These are phyloP conservation scores for Trifolium dubium DNA, from an alignment of 306 rosid genomes.

Conservation along the genomic window DNA sequence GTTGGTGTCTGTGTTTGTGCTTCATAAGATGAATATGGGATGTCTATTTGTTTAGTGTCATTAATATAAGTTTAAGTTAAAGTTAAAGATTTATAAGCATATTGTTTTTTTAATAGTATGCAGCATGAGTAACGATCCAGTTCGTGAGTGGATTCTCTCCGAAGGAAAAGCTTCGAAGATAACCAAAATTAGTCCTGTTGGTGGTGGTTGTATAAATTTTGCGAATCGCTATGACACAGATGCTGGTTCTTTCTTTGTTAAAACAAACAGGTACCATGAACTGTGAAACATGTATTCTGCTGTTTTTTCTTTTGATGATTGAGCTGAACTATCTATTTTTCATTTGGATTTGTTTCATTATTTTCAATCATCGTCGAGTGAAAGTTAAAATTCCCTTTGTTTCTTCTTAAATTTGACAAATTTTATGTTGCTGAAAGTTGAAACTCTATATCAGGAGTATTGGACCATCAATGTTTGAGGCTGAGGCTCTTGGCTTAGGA, in stretches of 20 bases:
- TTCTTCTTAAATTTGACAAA: constrained; percentile 7
- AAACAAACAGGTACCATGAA: constrained; percentile 77
- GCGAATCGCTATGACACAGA: constrained; percentile 86
- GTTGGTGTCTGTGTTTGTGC: neutral
- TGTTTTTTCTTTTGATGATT: constrained; percentile 12
- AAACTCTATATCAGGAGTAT: constrained; percentile 75
- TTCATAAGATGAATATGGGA: neutral
- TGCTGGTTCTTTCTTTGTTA: constrained; percentile 84
- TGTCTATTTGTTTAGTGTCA: constrained; percentile 18
- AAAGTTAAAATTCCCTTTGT: constrained; percentile 12
- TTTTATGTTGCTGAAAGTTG: constrained; percentile 37
- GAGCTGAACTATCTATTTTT: constrained; percentile 5
- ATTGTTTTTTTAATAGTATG: constrained; percentile 56
- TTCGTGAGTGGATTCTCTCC: constrained; percentile 85
- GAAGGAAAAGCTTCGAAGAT: constrained; percentile 84
- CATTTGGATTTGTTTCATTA: constrained; percentile 5
- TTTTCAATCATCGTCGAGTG: neutral
- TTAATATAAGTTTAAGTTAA: neutral
- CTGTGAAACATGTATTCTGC: neutral
- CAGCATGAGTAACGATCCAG: constrained; percentile 78
- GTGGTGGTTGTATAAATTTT: constrained; percentile 92
- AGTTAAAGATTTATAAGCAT: constrained; percentile 12
- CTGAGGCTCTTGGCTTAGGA: constrained; percentile 90
- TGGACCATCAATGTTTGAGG: constrained; percentile 94
- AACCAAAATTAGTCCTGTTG: constrained; percentile 75